Evolutionary conservation across 2,329 filamentous ascomycete species (phyloP).

Genomic region (Phialemonium atrogriseum): DNA sequence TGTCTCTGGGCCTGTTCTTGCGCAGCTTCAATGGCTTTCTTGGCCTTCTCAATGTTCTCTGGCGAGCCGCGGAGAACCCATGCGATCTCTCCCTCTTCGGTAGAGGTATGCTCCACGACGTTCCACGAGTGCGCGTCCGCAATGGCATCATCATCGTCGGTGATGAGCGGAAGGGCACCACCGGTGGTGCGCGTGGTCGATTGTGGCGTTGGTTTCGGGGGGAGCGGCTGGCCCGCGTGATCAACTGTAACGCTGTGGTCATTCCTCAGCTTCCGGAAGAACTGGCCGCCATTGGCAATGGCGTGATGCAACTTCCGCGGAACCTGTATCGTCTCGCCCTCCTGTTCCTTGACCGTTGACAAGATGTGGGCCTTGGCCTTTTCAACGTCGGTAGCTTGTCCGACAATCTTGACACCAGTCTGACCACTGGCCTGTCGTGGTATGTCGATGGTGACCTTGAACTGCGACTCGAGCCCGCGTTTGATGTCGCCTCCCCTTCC

Average conservation of each 20-base stretch:
- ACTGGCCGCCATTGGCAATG: slow-evolving; percentile 80
- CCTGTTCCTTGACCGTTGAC: slow-evolving; percentile 71
- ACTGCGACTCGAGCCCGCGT: slow-evolving; percentile 75
- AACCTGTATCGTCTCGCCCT: slow-evolving; percentile 79
- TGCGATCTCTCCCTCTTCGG: slow-evolving; percentile 66
- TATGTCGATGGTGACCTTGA: slow-evolving; percentile 81
- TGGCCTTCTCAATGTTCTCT: slow-evolving; percentile 77
- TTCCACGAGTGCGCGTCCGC: slow-evolving; percentile 76
- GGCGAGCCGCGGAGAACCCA: slow-evolving; percentile 79
- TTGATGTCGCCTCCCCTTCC: slow-evolving; percentile 85
- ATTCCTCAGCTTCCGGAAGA: slow-evolving; percentile 85
- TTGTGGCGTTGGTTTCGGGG: slow-evolving; percentile 53
- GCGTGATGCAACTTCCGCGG: slow-evolving; percentile 76
- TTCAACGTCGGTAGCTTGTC: slow-evolving; percentile 68
- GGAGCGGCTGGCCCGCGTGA: slow-evolving; percentile 73
- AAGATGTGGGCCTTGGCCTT: slow-evolving; percentile 82
- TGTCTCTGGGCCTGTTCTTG: slow-evolving; percentile 63
- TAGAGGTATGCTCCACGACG: slow-evolving; percentile 54
- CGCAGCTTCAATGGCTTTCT: slow-evolving; percentile 62
- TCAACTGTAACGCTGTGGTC: slow-evolving; percentile 87
- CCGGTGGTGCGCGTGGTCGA: slow-evolving; percentile 43
- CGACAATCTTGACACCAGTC: slow-evolving; percentile 79
- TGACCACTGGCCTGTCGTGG: slow-evolving; percentile 80
- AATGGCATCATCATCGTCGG: slow-evolving; percentile 63
- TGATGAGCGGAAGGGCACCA: slow-evolving; percentile 76